phyloP scores from a whole-genome alignment of 257 asterid species.

The Haberlea rhodopensis region DNA sequence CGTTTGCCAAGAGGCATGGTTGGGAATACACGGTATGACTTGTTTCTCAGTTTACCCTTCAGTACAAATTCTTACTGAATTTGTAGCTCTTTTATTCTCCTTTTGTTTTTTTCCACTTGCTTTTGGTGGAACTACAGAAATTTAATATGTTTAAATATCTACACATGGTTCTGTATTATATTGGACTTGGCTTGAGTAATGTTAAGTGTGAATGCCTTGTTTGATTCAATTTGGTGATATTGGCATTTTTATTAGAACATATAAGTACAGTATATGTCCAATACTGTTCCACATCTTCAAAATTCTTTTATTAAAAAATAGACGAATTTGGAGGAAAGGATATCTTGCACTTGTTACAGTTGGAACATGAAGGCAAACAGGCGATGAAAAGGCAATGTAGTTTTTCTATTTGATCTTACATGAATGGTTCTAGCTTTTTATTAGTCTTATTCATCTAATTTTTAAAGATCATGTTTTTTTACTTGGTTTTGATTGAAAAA shows the following conservation, averaged over 20 bases:
- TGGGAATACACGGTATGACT: slow-evolving; percentile 79
- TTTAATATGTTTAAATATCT: too few relatives aligned
- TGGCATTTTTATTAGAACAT: slow-evolving; percentile 8
- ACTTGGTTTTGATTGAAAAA: slow-evolving; percentile 19
- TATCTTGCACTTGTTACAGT: background rate
- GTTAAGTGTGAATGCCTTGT: background rate
- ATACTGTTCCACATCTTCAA: background rate
- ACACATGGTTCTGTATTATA: background rate
- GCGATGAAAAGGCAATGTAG: background rate
- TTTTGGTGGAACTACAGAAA: background rate
- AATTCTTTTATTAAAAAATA: background rate
- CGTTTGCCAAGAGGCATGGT: slow-evolving; percentile 85
- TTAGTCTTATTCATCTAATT: background rate
- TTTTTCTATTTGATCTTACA: background rate
- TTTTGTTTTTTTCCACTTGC: too few relatives aligned
- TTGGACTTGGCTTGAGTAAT: slow-evolving; percentile 1
- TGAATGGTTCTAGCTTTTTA: background rate
- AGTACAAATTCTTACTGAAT: background rate
- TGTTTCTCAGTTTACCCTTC: slow-evolving; percentile 12
- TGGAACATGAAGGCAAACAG: background rate
- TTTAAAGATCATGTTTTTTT: background rate
- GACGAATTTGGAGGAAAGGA: background rate
- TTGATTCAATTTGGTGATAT: slow-evolving; percentile 9
- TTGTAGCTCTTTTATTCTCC: background rate
- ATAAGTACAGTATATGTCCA: background rate